Evolutionary conservation across 2,329 filamentous ascomycete species (phyloP).

Genomic region (Ceratocystis alfenasii): DNA sequence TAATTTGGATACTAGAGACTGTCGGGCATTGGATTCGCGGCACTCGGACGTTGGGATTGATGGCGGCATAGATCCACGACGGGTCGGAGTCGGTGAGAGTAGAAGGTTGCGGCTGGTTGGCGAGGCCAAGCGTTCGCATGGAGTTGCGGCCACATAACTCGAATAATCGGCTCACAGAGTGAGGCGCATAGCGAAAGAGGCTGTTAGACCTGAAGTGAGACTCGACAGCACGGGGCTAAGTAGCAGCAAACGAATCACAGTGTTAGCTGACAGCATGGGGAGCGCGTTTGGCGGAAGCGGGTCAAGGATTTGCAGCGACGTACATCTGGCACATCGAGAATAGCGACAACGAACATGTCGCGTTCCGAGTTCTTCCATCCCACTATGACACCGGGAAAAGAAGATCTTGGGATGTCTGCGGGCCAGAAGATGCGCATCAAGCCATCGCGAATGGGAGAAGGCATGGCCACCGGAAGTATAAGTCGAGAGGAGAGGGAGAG

Average conservation of each 20-base stretch:
- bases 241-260: not conserved
- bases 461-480: constrained; percentile 30
- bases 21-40: constrained; percentile 64
- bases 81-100: constrained; percentile 45
- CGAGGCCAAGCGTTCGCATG: constrained; percentile 74
- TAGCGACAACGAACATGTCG: constrained; percentile 79
- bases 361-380: constrained; percentile 90
- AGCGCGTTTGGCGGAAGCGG: not conserved
- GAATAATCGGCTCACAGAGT: constrained; percentile 69
- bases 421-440: constrained; percentile 99
- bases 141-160: constrained; percentile 70
- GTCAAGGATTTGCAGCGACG: constrained; percentile 27
- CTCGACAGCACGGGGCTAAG: constrained; percentile 65
- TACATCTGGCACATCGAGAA: constrained; percentile 85
- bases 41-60: constrained; percentile 39
- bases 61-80: constrained; percentile 55
- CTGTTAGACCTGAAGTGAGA: constrained; percentile 74
- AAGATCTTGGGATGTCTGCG: constrained; percentile 62
- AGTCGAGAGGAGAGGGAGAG: constrained; percentile 21
- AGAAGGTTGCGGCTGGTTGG: constrained; percentile 48
- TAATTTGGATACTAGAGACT: constrained; percentile 67
- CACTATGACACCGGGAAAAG: constrained; percentile 71
- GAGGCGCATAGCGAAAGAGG: constrained; percentile 68
- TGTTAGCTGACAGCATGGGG: not conserved
- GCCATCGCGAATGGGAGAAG: constrained; percentile 66